Evolutionary conservation across 2,329 filamentous ascomycete genomes (phyloP).

Genomic region (Rosellinia necatrix): DNA sequence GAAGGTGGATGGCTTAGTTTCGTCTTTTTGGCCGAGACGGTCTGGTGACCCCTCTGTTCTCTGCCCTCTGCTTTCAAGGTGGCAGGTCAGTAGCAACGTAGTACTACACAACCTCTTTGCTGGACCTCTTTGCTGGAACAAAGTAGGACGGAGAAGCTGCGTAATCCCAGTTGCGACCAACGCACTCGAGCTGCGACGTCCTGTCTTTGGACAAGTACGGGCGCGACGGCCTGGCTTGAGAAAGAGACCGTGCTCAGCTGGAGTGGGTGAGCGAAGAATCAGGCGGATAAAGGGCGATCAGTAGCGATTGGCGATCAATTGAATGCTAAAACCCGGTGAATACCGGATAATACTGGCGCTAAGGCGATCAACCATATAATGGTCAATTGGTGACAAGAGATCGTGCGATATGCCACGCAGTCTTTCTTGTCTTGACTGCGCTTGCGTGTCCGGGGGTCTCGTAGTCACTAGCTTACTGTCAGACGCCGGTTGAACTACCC

Average conservation of each 20-base stretch:
- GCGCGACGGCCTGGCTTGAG: background rate
- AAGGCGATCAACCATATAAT: no score
- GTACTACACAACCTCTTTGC: constrained; percentile 22
- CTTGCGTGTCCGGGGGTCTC: background rate
- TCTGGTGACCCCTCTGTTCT: constrained; percentile 35
- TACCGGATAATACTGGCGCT: no score
- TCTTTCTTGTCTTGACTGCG: constrained; percentile 25
- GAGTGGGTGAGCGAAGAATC: constrained; percentile 15
- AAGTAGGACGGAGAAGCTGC: constrained; percentile 16
- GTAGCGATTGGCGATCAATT: constrained; percentile 17
- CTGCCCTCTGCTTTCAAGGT: no score
- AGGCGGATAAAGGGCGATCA: constrained; percentile 31
- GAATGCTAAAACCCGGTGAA: no score
- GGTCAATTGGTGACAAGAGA: no score
- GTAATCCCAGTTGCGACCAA: constrained; percentile 14
- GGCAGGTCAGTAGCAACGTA: constrained; percentile 34
- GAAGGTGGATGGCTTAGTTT: constrained; percentile 37
- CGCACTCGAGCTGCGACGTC: constrained; percentile 13
- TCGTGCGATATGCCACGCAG: constrained; percentile 4
- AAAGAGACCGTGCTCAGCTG: background rate
- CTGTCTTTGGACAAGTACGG: constrained; percentile 3
- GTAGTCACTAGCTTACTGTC: no score
- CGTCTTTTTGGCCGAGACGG: constrained; percentile 32
- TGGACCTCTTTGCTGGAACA: constrained; percentile 22
- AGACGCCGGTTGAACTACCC: constrained; percentile 16